Evolutionary conservation across 257 asterid species (phyloP).

Genomic region (Striga asiatica): DNA sequence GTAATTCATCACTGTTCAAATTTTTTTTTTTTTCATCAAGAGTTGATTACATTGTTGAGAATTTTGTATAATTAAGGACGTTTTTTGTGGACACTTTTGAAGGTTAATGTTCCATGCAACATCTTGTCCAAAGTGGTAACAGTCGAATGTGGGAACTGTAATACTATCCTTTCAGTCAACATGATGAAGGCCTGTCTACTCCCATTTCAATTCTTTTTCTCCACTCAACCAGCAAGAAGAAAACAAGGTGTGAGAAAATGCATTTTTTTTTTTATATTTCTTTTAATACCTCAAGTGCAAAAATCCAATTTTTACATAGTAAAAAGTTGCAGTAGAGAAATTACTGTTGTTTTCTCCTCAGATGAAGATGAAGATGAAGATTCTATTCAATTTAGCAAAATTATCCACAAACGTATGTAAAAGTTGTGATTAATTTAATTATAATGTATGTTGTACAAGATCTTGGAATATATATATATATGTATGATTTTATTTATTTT

Average conservation of each 20-base stretch:
- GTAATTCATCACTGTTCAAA: conserved; percentile 19
- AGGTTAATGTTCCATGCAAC: conserved; percentile 72
- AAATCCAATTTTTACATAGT: conserved; percentile 17
- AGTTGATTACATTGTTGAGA: too few species aligned
- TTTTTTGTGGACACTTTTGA: too few species aligned
- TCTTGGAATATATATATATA: background rate
- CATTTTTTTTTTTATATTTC: background rate
- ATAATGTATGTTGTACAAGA: background rate
- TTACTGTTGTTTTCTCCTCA: conserved; percentile 19
- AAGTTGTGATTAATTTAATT: background rate
- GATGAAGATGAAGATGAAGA: conserved; percentile 34
- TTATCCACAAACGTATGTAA: conserved; percentile 46
- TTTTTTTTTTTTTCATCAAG: background rate
- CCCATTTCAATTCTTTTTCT: conserved; percentile 33
- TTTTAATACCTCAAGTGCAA: conserved; percentile 19
- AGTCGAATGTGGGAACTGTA: conserved; percentile 80
- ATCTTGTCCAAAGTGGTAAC: conserved; percentile 44
- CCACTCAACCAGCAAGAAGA: conserved; percentile 25
- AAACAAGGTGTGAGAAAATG: conserved; percentile 15
- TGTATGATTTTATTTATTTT: background rate
- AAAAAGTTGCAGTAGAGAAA: conserved; percentile 16
- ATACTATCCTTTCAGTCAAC: conserved; percentile 50
- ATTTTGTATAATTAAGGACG: too few species aligned
- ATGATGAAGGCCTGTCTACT: conserved; percentile 29
- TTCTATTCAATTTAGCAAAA: conserved; percentile 19